Evolutionary conservation across 148 eudicot species (phyloP), one percentile per base, ranked within the genome.

Genomic region (Vaccinium corymbosum): DNA sequence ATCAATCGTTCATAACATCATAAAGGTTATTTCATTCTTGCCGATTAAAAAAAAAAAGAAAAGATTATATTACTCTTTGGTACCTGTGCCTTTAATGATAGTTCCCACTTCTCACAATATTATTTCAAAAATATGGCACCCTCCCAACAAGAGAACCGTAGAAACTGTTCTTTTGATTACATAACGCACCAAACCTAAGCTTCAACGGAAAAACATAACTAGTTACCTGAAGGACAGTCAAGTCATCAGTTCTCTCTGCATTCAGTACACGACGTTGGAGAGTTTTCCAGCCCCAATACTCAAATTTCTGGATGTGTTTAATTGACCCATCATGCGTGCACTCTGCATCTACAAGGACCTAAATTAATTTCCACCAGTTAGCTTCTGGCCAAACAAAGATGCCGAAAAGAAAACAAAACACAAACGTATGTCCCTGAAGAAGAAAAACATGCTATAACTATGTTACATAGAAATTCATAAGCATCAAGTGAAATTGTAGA

Each of bases 331-430:
- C 99, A 92, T 97, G 99, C 7, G 98, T 97, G 87, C 99, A 97
- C 85, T 97, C 99, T 85, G 99, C 99, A 92, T 97, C 99, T 78
- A 97, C 99, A 32, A 97, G 95, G 80, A 97, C 99, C 99, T 97
- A 87, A 52, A 84, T 85, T 81, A 87, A 72, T 49, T 62, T 87
- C 81, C 72, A 83, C 42, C 35, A 84, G 55, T 80, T 84, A 81
- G 80, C 53, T 22, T 80, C 50, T 38, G 70, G 50, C 82, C 56
- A 74, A 16, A 53, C 81, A 76, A 84, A 19, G 71, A 84, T 80
- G 72, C 35, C 61, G 29, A 35, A 35, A 35, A n/a, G 38, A 68
- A 80, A 86, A 52, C 27, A 3, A 25, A 59, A 70, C 53, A 57
- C 51, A 71, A 52, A 20, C 7, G 3, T 2, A 42, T n/a, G 35